Evolutionary conservation across 768 basidiomycete species (phyloP).

Genomic region (Tremella yokohamensis): DNA sequence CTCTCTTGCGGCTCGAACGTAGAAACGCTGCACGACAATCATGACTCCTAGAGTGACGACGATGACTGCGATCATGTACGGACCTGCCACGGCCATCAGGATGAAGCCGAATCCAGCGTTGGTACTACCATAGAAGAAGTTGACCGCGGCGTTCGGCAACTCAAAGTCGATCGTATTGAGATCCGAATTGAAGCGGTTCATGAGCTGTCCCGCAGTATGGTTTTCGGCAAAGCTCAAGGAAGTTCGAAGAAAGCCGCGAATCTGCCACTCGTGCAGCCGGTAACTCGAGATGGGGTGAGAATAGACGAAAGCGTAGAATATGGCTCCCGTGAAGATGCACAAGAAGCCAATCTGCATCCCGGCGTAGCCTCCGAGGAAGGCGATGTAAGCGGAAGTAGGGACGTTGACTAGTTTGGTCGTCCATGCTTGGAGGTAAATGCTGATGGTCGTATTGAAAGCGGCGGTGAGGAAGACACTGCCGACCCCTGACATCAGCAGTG

Average conservation of each 20-base stretch:
- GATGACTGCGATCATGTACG: slow-evolving; percentile 22
- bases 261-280: slow-evolving; percentile 16
- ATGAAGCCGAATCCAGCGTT: slow-evolving; percentile 6
- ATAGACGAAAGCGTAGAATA: slow-evolving; percentile 12
- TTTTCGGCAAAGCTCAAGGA: slow-evolving; percentile 12
- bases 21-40: slow-evolving; percentile 20
- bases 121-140: slow-evolving; percentile 11
- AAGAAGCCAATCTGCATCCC: slow-evolving; percentile 21
- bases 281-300: slow-evolving; percentile 15
- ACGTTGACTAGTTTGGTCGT: slow-evolving; percentile 11
- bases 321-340: slow-evolving; percentile 5
- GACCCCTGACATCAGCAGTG: slow-evolving; percentile 8
- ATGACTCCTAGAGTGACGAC: slow-evolving; percentile 8
- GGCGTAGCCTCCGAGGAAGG: slow-evolving; percentile 25
- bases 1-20: slow-evolving; percentile 20
- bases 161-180: slow-evolving; percentile 18
- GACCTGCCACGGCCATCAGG: slow-evolving; percentile 16
- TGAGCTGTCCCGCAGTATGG: slow-evolving; percentile 14
- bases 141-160: slow-evolving; percentile 18
- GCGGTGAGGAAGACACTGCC: slow-evolving; percentile 1
- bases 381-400: slow-evolving; percentile 10
- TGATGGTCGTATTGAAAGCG: slow-evolving; percentile 9
- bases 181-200: slow-evolving; percentile 29
- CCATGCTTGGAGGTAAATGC: slow-evolving; percentile 24
- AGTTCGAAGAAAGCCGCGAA: slow-evolving; percentile 13